Evolutionary conservation across 129 eudicot genomes (phyloP), one percentile per base, ranked within the genome.

Genomic region (Logfia minima): DNA sequence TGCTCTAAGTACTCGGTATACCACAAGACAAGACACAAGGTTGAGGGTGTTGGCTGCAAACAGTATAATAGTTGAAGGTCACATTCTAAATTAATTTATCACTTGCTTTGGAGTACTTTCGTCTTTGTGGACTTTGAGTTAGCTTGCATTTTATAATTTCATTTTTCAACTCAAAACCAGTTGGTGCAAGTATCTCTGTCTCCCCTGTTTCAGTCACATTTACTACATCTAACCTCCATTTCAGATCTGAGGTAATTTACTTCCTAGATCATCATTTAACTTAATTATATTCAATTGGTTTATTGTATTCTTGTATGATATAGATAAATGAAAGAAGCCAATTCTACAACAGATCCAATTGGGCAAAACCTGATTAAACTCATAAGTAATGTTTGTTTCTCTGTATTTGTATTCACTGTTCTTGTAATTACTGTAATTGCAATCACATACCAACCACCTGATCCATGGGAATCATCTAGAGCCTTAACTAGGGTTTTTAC

Each of bases 381-480:
- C 11, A 88, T 95, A 34, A 95, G 99, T 90, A 95, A 95, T 84
- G 97, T 91, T 37, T 95, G 97, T 68, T 95, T 95, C 89, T 91
- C 99, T 18, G 89, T 88, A 1, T 95, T 95, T 61, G 99, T 95
- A 8, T 95, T 95, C 78, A 78, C 94, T 4, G 99, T 95, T 10
- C 87, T 95, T 61, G 87, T 95, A 23, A 58, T 86, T 32, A 91
- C 97, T 58, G 99, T 95, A 26, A 89, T 95, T 70, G 99, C 99
- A 16, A 89, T 95, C 52, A 89, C 97, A 1, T 95, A 95, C 85
- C 92, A 95, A 85, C 96, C 99, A 8, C 99, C 99, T 76, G 97
- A 95, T 80, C 99, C 99, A 55, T 95, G 99, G 99, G 93, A 89
- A 22, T 91, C 99, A 52, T 84, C 99, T 0, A 83, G 97, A 76